Evolutionary conservation across 23 red algal genomes (phyloP), one percentile per base, ranked within the genome.

Genomic region (Gracilaria vermiculophylla): DNA sequence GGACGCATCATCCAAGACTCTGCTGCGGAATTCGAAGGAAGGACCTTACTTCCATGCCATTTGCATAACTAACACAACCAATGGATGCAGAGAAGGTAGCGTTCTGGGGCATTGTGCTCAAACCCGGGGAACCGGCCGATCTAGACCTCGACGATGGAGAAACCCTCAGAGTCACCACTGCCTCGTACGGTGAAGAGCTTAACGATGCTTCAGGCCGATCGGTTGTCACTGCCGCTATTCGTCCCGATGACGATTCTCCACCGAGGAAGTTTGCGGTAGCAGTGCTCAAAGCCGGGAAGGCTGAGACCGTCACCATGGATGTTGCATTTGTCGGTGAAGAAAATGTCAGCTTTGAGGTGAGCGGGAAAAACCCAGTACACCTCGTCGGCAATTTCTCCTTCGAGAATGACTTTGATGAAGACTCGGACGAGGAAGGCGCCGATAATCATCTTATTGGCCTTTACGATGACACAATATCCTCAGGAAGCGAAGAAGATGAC

Each of bases 21-120:
- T n/a, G n/a, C n/a, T n/a, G n/a, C n/a, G n/a, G n/a, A n/a, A n/a
- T n/a, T n/a, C n/a, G n/a, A 58, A 29, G 54, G 21, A 25, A 29
- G 21, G 2, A 58, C 54, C n/a, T n/a, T n/a, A n/a, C n/a, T n/a
- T n/a, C n/a, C 54, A 28, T 28, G 21, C 21, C 29, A 29, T 11
- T 8, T 64, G 21, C 2, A 64, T 64, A 64, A 25, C 55, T 1
- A 29, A 27, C 21, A 24, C 14, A 14, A 35, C 5, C 5, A 60
- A 91, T 91, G 87, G 87, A 91, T 24, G 44, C 87, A 19, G 74
- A 80, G 32, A 91, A 81, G 51, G 45, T 80, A 3, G 75, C 79
- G 39, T 93, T 80, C 43, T 84, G 70, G 81, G 90, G 90, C 39
- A 85, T 93, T 83, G 81, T 64, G 15, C 90, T 93, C 28, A 78